Evolutionary conservation across 345 rosid genomes (phyloP), one percentile per base, ranked within the genome.

Genomic region (Geranium rotundifolium): DNA sequence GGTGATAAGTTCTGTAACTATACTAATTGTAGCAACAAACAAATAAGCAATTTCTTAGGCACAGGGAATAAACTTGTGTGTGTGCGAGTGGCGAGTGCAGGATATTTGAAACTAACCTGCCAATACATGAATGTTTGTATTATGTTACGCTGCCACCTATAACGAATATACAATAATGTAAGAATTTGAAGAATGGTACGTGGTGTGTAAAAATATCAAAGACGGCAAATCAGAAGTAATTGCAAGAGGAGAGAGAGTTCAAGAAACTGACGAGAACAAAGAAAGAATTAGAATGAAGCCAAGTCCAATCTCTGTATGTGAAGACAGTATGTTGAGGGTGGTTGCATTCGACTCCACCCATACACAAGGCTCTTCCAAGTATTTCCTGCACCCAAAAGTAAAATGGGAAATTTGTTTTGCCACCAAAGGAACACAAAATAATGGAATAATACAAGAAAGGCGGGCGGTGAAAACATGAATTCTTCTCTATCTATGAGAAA

Each of bases 81-180:
- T n/a, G n/a, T n/a, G n/a, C n/a, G n/a, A n/a, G n/a, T n/a, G n/a
- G n/a, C n/a, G n/a, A n/a, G n/a, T n/a, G n/a, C n/a, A 31, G 7
- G 37, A 31, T 31, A 30, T 3, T 56, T 29, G 63, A 37, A 68
- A 10, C 75, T 13, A 61, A 93, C 99, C 99, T 93, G 99, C 99
- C 99, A 95, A 65, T 85, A 90, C 95, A 95, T 90, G 76, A 95
- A 90, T 16, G 96, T 80, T 70, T 88, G 99, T 71, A 95, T 85
- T 56, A 95, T 80, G 81, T 95, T 90, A 63, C 96, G 95, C 76
- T 95, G 96, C 97, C 97, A 95, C 79, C 97, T 93, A 84, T n/a
- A n/a, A n/a, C 71, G 77, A 1, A 18, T 23, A 37, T 31, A 71
- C 55, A 41, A 41, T 41, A 1, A 12, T 41, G 50, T 41, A 12